phyloP scores from a whole-genome alignment of 768 basidiomycete species.

The Lactifluus echinatus region DNA sequence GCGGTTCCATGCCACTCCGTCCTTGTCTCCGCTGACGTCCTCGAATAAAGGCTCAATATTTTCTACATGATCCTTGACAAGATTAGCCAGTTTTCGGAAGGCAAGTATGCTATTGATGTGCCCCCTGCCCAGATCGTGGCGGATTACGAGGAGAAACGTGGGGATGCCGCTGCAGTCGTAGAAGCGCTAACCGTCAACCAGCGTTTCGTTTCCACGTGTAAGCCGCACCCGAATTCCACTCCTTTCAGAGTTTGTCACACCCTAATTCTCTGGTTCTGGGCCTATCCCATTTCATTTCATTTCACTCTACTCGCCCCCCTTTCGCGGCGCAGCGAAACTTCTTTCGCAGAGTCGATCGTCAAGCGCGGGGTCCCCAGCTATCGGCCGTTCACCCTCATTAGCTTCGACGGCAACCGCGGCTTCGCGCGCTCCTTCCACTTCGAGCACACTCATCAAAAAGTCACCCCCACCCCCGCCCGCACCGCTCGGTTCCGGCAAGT shows the following conservation, averaged over 20 bases:
- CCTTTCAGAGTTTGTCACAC: too few relatives aligned
- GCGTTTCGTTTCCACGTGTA: slow-evolving; percentile 78
- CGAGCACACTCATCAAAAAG: slow-evolving; percentile 16
- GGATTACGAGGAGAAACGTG: slow-evolving; percentile 75
- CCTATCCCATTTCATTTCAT: background rate
- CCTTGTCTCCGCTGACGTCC: background rate
- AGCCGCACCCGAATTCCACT: too few relatives aligned
- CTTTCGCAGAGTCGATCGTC: slow-evolving; percentile 45
- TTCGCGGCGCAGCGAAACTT: slow-evolving; percentile 44
- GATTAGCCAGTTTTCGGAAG: slow-evolving; percentile 74
- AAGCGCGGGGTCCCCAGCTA: background rate
- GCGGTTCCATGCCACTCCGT: background rate
- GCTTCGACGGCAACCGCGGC: slow-evolving; percentile 22
- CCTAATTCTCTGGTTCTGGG: too few relatives aligned
- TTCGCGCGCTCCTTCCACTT: slow-evolving; percentile 19
- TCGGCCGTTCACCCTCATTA: slow-evolving; percentile 16
- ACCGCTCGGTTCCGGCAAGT: slow-evolving; percentile 36
- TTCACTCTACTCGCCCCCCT: background rate
- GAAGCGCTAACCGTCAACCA: slow-evolving; percentile 79
- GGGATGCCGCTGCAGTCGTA: slow-evolving; percentile 70
- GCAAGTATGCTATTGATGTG: slow-evolving; percentile 62
- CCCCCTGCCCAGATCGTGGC: slow-evolving; percentile 60
- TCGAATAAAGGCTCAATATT: slow-evolving; percentile 63
- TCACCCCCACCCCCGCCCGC: slow-evolving; percentile 25
- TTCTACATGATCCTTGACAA: slow-evolving; percentile 94